Evolutionary conservation across 1,284 basidiomycete genomes (phyloP).

Genomic region (Heterobasidion occidentale): DNA sequence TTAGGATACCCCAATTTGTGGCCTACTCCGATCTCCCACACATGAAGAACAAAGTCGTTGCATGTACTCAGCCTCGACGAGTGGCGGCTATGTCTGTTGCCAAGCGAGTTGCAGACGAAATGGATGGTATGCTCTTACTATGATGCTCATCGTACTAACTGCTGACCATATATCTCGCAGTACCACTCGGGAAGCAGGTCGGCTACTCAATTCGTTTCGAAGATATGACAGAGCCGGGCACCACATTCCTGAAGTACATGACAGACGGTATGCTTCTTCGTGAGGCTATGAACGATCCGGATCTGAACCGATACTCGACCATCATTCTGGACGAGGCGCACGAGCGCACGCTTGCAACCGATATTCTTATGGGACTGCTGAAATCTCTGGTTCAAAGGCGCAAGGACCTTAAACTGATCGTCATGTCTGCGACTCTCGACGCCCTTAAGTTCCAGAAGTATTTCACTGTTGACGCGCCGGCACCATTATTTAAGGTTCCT

Average conservation of each 20-base stretch:
- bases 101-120: constrained; percentile 97
- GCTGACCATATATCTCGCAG: constrained; percentile 29
- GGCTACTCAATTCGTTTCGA: constrained; percentile 99
- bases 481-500: constrained; percentile 93
- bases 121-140: constrained; percentile 67
- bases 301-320: constrained; percentile 86
- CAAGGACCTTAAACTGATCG: constrained; percentile 89
- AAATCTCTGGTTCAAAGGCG: constrained; percentile 75
- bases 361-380: constrained; percentile 94
- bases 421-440: constrained; percentile 99
- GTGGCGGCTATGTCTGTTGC: constrained; percentile 98
- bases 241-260: constrained; percentile 97
- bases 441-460: constrained; percentile 97
- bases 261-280: constrained; percentile 98
- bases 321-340: constrained; percentile 99
- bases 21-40: constrained; percentile 91
- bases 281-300: constrained; percentile 96
- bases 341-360: constrained; percentile 96
- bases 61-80: constrained; percentile 95
- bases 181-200: constrained; percentile 88
- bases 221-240: constrained; percentile 89
- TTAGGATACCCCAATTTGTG: constrained; percentile 88
- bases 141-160: neutral
- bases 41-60: constrained; percentile 83
- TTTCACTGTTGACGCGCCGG: constrained; percentile 64